Evolutionary conservation across 2,329 filamentous ascomycete genomes (phyloP).

Genomic region (Cladosporium colombiae): DNA sequence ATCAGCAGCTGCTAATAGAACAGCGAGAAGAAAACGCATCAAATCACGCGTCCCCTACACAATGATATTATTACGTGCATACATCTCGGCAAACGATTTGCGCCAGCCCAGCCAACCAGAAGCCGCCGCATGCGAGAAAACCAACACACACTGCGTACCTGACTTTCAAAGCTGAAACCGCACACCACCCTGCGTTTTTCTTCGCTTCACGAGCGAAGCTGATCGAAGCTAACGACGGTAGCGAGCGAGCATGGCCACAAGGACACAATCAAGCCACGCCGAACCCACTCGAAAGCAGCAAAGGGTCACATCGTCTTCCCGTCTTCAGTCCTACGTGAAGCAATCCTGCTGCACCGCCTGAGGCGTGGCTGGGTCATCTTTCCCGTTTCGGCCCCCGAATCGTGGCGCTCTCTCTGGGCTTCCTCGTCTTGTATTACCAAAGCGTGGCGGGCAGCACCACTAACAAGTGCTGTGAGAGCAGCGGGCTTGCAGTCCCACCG

Average conservation of each 20-base stretch:
- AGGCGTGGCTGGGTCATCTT: neutral
- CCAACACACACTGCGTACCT: neutral
- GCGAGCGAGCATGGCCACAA: neutral
- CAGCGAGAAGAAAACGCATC: neutral
- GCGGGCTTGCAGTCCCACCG: neutral
- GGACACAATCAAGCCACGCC: neutral
- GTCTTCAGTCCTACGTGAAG: neutral
- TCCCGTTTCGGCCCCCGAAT: neutral
- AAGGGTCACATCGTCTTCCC: neutral
- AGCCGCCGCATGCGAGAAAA: conserved; percentile 1
- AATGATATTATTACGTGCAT: neutral
- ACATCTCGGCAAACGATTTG: neutral
- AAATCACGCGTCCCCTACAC: neutral
- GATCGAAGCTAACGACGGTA: neutral
- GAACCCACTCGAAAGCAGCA: neutral
- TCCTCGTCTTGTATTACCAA: neutral
- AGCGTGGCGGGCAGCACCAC: neutral
- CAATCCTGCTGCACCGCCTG: neutral
- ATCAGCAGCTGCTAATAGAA: neutral
- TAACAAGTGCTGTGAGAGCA: neutral
- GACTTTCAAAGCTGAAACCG: neutral
- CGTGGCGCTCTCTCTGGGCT: neutral
- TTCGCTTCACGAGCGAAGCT: neutral
- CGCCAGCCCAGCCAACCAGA: neutral
- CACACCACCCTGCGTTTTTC: neutral